Evolutionary conservation across 75 land plant genomes (phyloP), one percentile per base, ranked within the genome.

Genomic region (Ceratopteris richardii): DNA sequence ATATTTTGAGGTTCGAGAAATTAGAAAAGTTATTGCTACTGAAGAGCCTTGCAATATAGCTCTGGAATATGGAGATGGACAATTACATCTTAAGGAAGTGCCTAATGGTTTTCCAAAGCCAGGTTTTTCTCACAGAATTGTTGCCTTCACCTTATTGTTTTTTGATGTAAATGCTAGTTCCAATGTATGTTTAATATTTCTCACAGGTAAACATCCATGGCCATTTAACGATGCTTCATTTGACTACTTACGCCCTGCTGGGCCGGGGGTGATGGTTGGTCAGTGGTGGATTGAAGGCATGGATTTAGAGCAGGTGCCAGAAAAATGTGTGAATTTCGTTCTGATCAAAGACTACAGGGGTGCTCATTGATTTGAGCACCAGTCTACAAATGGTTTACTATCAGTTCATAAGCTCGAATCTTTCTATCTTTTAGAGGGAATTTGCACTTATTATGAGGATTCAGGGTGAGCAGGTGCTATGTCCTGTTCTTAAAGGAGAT

Each of bases 261-360:
- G 96, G 36, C 96, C 90, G 12, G 90, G 86, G 28, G 80, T 90
- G 0, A 18, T 76, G 21, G 83, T 86, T 0, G 90, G 90, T 46
- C 87, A 90, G 66, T 80, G 75, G 31, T 90, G 96, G 96, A 77
- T 77, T 61, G 86, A 83, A 68, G 81, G 85, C 0, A 54, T 39
- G 44, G 67, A 61, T 3, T 27, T 79, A 51, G 77, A 78, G 64
- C 78, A 85, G 36, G 67, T 81, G 21, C 95, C 86, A 14, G 68
- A 68, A 19, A 81, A 79, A 51, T 69, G 78, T 20, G 69, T 74
- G 31, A 87, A 87, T 60, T 82, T 87, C 36, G 64, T 87, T 19
- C 71, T 87, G 76, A 79, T 84, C 31, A 84, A 66, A 64, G 79
- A 85, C 44, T 79, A 65, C 57, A 40, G n/a, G n/a, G n/a, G n/a